Conservation (phyloP, 352 stramenopile species). For the Phytophthora fragariae region DNA sequence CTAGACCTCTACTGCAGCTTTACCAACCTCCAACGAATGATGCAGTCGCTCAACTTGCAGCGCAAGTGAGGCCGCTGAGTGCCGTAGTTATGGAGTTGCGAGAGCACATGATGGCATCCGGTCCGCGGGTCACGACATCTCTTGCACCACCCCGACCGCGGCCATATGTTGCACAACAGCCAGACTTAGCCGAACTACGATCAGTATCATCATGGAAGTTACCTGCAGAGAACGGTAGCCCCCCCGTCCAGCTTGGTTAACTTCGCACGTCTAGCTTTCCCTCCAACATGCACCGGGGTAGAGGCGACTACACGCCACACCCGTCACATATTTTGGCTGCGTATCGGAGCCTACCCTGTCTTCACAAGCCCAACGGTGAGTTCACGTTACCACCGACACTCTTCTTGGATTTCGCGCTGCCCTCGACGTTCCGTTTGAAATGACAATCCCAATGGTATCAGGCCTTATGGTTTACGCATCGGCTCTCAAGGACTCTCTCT, state of each 20-base stretch:
- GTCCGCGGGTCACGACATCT: neutral
- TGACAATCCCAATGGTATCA: neutral
- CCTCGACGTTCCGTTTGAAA: neutral
- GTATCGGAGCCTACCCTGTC: neutral
- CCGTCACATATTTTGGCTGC: neutral
- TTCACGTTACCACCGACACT: neutral
- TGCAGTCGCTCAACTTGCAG: neutral
- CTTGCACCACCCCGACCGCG: neutral
- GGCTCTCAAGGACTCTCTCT: neutral
- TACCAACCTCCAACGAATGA: neutral
- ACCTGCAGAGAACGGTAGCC: neutral
- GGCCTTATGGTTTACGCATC: neutral
- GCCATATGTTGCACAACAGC: neutral
- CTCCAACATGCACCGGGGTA: neutral
- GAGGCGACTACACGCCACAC: neutral
- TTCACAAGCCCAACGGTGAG: neutral
- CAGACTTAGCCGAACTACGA: neutral
- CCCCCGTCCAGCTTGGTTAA: neutral
- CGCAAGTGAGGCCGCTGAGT: neutral
- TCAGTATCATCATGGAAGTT: neutral
- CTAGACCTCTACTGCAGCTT: neutral
- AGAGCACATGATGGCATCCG: neutral
- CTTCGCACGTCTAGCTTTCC: neutral
- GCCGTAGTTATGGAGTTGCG: neutral
- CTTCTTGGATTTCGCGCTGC: neutral